Evolutionary conservation across 306 rosid genomes (phyloP).

Genomic region (Vicia sativa): DNA sequence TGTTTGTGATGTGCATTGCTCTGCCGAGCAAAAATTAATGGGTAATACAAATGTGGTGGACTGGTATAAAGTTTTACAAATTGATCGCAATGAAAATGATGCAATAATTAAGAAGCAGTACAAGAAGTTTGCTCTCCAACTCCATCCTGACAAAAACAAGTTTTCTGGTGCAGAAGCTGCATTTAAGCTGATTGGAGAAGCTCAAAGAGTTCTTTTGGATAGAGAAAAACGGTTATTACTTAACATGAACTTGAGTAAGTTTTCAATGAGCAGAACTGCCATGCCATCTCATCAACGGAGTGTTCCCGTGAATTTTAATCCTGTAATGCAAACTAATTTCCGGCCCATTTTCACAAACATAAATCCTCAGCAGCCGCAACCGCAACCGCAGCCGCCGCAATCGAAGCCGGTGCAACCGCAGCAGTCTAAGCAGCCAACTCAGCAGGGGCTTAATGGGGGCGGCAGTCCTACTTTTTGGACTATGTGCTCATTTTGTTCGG

Average conservation of each 20-base stretch:
- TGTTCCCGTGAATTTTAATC: slow-evolving; percentile 45
- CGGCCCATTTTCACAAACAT: slow-evolving; percentile 47
- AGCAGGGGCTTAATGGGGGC: slow-evolving; percentile 46
- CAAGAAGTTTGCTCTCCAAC: slow-evolving; percentile 87
- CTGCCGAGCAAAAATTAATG: slow-evolving; percentile 59
- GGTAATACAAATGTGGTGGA: slow-evolving; percentile 53
- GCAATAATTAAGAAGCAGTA: slow-evolving; percentile 78
- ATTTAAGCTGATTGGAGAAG: slow-evolving; percentile 90
- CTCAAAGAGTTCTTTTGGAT: slow-evolving; percentile 84
- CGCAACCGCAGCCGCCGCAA: too few species aligned
- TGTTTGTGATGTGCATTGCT: slow-evolving; percentile 88
- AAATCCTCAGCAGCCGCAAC: slow-evolving; percentile 43
- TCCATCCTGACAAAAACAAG: slow-evolving; percentile 98
- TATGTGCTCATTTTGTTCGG: slow-evolving; percentile 67
- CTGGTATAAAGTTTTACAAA: slow-evolving; percentile 87
- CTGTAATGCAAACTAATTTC: slow-evolving; percentile 49
- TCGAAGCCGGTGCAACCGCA: slow-evolving; percentile 38
- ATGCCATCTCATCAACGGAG: slow-evolving; percentile 45
- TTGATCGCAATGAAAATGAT: slow-evolving; percentile 73
- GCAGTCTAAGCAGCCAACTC: slow-evolving; percentile 54
- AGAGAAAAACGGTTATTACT: slow-evolving; percentile 57
- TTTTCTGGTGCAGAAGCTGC: slow-evolving; percentile 96
- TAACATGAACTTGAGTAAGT: slow-evolving; percentile 56
- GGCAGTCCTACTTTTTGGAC: slow-evolving; percentile 71
- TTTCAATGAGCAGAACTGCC: slow-evolving; percentile 42